These are phyloP conservation scores for Heimioporus retisporus DNA, from an alignment of 1,284 basidiomycete genomes.

Conservation along the genomic window DNA sequence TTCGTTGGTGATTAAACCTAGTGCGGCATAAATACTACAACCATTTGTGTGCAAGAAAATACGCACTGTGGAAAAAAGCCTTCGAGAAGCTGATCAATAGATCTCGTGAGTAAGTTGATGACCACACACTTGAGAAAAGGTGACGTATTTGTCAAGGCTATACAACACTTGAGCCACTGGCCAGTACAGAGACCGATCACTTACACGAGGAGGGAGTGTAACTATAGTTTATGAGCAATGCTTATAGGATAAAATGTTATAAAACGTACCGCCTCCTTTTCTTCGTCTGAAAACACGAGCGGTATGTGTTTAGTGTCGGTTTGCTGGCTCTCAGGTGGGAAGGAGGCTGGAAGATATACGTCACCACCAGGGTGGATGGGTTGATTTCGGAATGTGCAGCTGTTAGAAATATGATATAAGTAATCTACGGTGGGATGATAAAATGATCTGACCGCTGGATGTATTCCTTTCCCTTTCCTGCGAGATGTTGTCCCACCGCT, in stretches of 20 bases:
- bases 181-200: slow-evolving; percentile 23
- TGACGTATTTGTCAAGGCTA: slow-evolving; percentile 74
- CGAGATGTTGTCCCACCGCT: slow-evolving; percentile 61
- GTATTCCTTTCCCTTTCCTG: slow-evolving; percentile 65
- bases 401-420: slow-evolving; percentile 28
- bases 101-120: background rate
- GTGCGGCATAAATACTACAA: slow-evolving; percentile 17
- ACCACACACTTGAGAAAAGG: slow-evolving; percentile 61
- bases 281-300: slow-evolving; percentile 27
- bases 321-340: slow-evolving; percentile 43
- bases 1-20: slow-evolving; percentile 58
- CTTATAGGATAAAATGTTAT: background rate
- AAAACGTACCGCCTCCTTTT: slow-evolving; percentile 33
- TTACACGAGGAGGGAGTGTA: slow-evolving; percentile 68
- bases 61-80: slow-evolving; percentile 65
- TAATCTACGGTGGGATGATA: background rate
- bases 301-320: slow-evolving; percentile 5
- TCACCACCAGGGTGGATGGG: slow-evolving; percentile 52
- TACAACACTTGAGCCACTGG: slow-evolving; percentile 9
- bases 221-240: slow-evolving; percentile 42
- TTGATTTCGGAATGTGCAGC: slow-evolving; percentile 56
- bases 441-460: slow-evolving; percentile 47
- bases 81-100: slow-evolving; percentile 28
- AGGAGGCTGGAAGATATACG: slow-evolving; percentile 55
- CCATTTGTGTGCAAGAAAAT: slow-evolving; percentile 3